Base-by-base conservation (phyloP, 2,329 filamentous ascomycete genomes). In the Colletotrichum euphorbiae region DNA sequence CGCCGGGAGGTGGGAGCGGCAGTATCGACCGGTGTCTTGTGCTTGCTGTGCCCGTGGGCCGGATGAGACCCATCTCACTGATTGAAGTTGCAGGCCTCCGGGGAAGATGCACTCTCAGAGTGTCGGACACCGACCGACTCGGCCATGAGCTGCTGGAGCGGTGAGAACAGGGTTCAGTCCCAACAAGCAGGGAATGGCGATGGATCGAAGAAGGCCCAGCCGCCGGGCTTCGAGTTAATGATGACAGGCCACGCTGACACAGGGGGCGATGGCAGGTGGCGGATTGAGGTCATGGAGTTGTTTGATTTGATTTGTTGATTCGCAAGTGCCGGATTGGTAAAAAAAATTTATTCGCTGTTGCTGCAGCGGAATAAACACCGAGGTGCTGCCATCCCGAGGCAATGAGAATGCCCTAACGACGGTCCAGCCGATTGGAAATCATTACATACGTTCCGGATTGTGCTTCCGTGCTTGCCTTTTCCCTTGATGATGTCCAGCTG, bases 51-150 rank as follows among this genome's bases (percentile, higher is more conserved):
- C 9, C 31, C 31, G 43, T 52, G 43, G 33, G 33, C 63, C 48
- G 52, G 13, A 33, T 52, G 52, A 40, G 33, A 63, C 31, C 28
- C 65, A 59, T 58, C 31, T 46, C 21, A 54, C 42, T 51, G 46
- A 31, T 48, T 54, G 54, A 48, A 66, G 62, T 48, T 54, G 54
- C 55, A 66, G 62, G 42, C 12, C 46, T 15, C 40, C 46, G 59
- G 64, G 36, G 31, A 17, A 21, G 12, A 33, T 21, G 12, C 24
- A 33, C 38, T 40, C 48, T 62, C 48, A 24, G 33, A n/a, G 15
- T 42, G 46, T 62, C 58, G 64, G 51, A 62, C 24, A 31, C 58
- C 50, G 64, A 67, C 54, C 61, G 66, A 54, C 55, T 55, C 66
- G 48, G 62, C 48, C 48, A 42, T 65, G 65, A 42, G 36, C 51